These are phyloP conservation scores for Aegilops umbellulata DNA, from an alignment of 176 grass and related monocot genomes.

Conservation along the genomic window DNA sequence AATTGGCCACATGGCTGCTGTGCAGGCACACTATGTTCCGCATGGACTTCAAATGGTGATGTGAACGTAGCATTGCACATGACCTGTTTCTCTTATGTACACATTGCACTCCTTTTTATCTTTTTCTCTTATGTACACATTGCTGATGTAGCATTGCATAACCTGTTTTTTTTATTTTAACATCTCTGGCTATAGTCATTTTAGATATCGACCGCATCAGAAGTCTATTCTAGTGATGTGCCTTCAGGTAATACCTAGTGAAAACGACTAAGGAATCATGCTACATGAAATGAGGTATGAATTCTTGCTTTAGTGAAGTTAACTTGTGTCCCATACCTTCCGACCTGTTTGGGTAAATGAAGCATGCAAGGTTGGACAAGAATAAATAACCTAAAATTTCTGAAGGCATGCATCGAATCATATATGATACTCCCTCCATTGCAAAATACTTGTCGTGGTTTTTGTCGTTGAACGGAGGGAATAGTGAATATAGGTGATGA, in stretches of 20 bases:
- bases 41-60: neutral
- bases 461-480: too few relatives aligned
- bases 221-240: neutral
- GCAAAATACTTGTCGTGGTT: too few relatives aligned
- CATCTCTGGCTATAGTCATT: neutral
- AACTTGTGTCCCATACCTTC: neutral
- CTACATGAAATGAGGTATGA: neutral
- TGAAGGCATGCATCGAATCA: neutral
- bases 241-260: neutral
- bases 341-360: neutral
- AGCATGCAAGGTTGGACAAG: neutral
- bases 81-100: too few relatives aligned
- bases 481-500: neutral
- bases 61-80: neutral
- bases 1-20: neutral
- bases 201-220: neutral
- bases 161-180: neutral
- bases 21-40: neutral
- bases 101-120: too few relatives aligned
- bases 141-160: neutral
- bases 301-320: neutral
- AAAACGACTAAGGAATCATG: constrained; percentile 12
- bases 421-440: neutral
- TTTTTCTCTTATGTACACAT: neutral
- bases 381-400: neutral